Evolutionary conservation across 768 basidiomycete species (phyloP), one percentile per base, ranked within the genome.

Genomic region (Fomitopsis pulvina): DNA sequence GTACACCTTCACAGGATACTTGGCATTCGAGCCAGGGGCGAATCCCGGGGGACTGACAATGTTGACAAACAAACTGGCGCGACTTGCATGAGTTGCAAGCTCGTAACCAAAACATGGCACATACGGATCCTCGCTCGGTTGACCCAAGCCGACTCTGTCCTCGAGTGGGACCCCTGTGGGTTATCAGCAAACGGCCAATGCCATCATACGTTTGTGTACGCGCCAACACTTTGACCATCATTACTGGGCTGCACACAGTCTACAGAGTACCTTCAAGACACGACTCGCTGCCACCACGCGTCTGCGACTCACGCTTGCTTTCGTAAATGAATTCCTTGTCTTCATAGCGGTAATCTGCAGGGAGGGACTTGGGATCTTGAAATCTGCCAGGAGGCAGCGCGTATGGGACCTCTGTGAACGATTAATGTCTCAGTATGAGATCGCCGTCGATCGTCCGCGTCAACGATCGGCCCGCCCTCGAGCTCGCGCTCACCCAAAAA

Each of bases 51-150:
- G 87, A 24, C 70, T 64, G 28, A 78, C 75, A 41, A 87, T 78
- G 60, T 87, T 86, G 30, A 85, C 62, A 59, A 83, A 85, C 12
- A 85, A 64, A 1, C 85, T 85, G 28, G 8, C 20, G 14, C 45
- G 34, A 28, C 3, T 16, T 2, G 7, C 6, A 6, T 26, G 20
- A n/a, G 9, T 11, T 32, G n/a, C n/a, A n/a, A n/a, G n/a, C 34
- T 20, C 27, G 22, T 38, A 43, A 9, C 48, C 29, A 20, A 45
- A 51, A 34, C 20, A 6, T 32, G 20, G 9, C 41, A 43, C 14
- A 55, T 58, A 87, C 80, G 83, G 81, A 59, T 86, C 80, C 60
- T 91, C 87, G 0, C 81, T 78, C 1, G 87, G 83, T 53, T 76
- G 56, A 45, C 86, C 85, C 3, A 76, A 64, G 4, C 86, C 85